These are phyloP conservation scores for Mrakia hoshinonis DNA, from an alignment of 768 basidiomycete species.

Conservation along the genomic window DNA sequence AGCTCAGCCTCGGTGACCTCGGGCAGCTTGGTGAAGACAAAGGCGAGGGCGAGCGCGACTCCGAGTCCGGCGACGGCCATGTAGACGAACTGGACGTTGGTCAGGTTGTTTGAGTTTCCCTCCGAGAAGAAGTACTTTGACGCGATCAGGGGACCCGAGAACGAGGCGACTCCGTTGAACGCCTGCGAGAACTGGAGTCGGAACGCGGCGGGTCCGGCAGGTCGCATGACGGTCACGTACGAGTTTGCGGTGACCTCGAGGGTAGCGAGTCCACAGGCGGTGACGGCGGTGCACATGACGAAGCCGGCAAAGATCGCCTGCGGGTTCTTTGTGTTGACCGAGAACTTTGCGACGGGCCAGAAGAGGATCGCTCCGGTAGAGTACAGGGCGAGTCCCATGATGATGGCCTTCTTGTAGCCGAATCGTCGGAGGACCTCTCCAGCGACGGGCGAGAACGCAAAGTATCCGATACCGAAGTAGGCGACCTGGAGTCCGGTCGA, in stretches of 20 bases:
- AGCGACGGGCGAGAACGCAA: conserved; percentile 40
- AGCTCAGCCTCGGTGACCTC: conserved; percentile 65
- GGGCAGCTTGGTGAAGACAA: conserved; percentile 60
- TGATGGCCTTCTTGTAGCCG: conserved; percentile 54
- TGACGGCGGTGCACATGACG: conserved; percentile 54
- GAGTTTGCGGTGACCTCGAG: conserved; percentile 61
- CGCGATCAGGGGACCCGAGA: conserved; percentile 62
- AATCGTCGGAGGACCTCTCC: conserved; percentile 45
- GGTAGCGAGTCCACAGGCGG: conserved; percentile 47
- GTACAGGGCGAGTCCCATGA: conserved; percentile 34
- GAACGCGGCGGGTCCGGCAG: conserved; percentile 61
- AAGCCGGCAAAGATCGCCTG: conserved; percentile 60
- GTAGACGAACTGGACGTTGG: conserved; percentile 53
- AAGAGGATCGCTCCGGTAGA: conserved; percentile 60
- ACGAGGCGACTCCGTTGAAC: conserved; percentile 66
- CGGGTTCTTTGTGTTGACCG: conserved; percentile 35
- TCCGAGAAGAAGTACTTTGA: conserved; percentile 66
- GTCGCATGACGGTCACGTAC: conserved; percentile 49
- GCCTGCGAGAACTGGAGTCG: conserved; percentile 72
- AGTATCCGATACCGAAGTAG: conserved; percentile 42
- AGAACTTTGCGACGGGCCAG: conserved; percentile 64
- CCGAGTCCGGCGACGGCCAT: conserved; percentile 48
- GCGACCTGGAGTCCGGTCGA: conserved; percentile 67
- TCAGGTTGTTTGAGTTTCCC: conserved; percentile 53
- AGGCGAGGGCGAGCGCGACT: conserved; percentile 53